These are phyloP conservation scores for Sporothrix brunneoviolacea DNA, from an alignment of 2,329 filamentous ascomycete species.

Conservation along the genomic window DNA sequence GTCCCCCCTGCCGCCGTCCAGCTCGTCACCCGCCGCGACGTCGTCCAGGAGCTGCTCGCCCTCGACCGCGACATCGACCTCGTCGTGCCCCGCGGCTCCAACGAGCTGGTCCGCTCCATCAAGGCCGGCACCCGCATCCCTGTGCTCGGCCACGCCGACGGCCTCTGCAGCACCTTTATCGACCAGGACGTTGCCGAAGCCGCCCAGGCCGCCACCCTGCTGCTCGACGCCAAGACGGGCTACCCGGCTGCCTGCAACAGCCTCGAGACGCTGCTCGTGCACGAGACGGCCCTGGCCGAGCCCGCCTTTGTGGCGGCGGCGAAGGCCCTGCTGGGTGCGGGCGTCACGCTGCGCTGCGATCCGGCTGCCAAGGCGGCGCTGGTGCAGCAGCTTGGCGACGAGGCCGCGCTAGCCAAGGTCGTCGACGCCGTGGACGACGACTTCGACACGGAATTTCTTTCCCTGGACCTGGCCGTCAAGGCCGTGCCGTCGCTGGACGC, in stretches of 20 bases:
- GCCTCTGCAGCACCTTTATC: conserved; percentile 81
- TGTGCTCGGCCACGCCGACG: conserved; percentile 92
- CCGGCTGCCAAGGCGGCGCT: conserved; percentile 52
- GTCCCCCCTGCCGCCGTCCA: conserved; percentile 87
- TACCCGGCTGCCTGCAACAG: conserved; percentile 96
- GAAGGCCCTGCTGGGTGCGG: conserved; percentile 63
- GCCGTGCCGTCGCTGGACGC: conserved; percentile 61
- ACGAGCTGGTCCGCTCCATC: conserved; percentile 83
- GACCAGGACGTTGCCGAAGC: conserved; percentile 58
- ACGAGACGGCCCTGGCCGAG: conserved; percentile 61
- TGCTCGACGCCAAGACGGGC: conserved; percentile 87
- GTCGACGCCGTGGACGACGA: conserved; percentile 63
- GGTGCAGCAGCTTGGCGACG: conserved; percentile 27
- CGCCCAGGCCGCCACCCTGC: conserved; percentile 63
- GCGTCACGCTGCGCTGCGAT: conserved; percentile 80
- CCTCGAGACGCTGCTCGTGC: conserved; percentile 83
- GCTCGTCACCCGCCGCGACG: conserved; percentile 87
- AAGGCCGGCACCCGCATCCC: conserved; percentile 90
- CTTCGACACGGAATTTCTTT: conserved; percentile 84
- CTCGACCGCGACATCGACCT: conserved; percentile 88
- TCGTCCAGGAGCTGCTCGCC: conserved; percentile 77
- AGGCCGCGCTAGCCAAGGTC: conserved; percentile 35
- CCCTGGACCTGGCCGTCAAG: conserved; percentile 77
- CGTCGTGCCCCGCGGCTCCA: conserved; percentile 86
- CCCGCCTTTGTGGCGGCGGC: conserved; percentile 61